phyloP scores from a whole-genome alignment of 2,329 filamentous ascomycete species.

The Byssothecium circinans region DNA sequence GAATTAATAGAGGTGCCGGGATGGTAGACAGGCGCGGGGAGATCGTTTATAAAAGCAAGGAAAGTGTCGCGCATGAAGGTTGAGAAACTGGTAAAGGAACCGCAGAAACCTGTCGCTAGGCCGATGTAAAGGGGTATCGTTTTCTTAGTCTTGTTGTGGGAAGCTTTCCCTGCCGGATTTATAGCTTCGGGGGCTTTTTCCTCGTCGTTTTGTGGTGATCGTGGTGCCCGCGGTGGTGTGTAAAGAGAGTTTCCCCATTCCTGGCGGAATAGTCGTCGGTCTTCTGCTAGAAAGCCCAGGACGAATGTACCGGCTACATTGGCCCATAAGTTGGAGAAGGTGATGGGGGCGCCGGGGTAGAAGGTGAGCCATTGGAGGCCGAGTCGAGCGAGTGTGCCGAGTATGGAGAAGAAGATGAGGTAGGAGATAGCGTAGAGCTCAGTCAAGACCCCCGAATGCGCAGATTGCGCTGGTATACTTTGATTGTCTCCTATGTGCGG shows the following conservation, averaged over 20 bases:
- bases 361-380: constrained; percentile 77
- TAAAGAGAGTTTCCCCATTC: constrained; percentile 58
- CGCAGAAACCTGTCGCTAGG: constrained; percentile 83
- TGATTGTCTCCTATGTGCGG: constrained; percentile 21
- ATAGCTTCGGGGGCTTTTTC: constrained; percentile 39
- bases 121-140: constrained; percentile 87
- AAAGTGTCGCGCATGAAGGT: constrained; percentile 81
- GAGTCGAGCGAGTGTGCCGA: constrained; percentile 81
- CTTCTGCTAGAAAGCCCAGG: constrained; percentile 84
- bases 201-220: constrained; percentile 38
- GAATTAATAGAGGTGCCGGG: constrained; percentile 33
- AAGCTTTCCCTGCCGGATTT: constrained; percentile 49
- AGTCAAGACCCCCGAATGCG: constrained; percentile 30
- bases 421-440: constrained; percentile 71
- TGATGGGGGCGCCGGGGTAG: constrained; percentile 75
- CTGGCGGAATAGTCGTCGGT: constrained; percentile 71
- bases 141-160: constrained; percentile 66
- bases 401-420: constrained; percentile 79
- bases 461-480: constrained; percentile 3
- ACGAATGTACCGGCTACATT: constrained; percentile 80
- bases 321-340: constrained; percentile 79
- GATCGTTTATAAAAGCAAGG: constrained; percentile 74
- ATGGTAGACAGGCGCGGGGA: constrained; percentile 57
- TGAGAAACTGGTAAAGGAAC: constrained; percentile 88
- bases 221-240: neutral